Conservation (phyloP, 2,329 filamentous ascomycete genomes). For the Penicillium sp. region DNA sequence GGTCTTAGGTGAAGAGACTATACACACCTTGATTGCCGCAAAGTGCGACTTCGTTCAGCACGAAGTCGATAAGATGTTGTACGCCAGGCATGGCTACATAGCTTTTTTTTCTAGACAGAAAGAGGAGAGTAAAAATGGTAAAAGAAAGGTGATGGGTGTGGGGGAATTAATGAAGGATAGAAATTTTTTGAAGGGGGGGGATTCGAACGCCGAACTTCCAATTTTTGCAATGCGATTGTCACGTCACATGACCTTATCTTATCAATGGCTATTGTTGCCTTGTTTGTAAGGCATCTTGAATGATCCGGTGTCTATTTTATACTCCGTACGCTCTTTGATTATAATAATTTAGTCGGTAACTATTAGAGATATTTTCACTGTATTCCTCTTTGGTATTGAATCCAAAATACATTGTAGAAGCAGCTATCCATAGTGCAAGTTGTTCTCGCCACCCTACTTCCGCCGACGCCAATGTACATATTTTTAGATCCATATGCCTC, state of each 20-base stretch:
- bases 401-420: background rate
- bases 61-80: slow-evolving; percentile 58
- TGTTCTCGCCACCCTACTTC: background rate
- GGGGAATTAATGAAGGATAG: slow-evolving; percentile 13
- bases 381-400: background rate
- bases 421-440: background rate
- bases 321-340: no score
- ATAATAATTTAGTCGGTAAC: background rate
- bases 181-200: slow-evolving; percentile 22
- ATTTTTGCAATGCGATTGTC: slow-evolving; percentile 10
- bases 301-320: background rate
- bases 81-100: slow-evolving; percentile 49
- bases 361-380: background rate
- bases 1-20: slow-evolving; percentile 21
- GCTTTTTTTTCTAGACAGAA: background rate
- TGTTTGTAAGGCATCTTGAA: background rate
- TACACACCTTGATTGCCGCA: slow-evolving; percentile 58
- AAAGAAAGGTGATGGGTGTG: background rate
- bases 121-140: background rate
- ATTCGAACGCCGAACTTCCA: slow-evolving; percentile 30
- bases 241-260: background rate
- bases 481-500: background rate
- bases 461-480: background rate
- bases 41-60: slow-evolving; percentile 60
- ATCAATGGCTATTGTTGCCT: background rate